Evolutionary conservation across 805 yeast genomes (phyloP).

Genomic region (Metschnikowia anglica): DNA sequence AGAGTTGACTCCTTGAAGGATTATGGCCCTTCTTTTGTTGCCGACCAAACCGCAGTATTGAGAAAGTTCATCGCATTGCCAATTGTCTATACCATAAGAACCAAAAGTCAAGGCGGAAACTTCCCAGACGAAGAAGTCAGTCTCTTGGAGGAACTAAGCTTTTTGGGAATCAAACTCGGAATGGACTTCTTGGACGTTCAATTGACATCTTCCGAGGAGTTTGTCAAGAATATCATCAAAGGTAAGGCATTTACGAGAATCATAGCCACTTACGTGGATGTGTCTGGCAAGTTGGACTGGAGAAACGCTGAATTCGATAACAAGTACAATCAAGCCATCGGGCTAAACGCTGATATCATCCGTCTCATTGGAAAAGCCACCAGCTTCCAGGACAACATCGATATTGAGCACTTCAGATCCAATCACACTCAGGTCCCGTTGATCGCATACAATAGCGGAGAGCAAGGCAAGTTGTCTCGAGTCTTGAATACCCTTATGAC

Average conservation of each 20-base stretch:
- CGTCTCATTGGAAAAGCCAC: conserved; percentile 83
- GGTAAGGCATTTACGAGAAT: conserved; percentile 62
- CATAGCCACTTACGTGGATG: conserved; percentile 83
- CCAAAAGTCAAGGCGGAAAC: conserved; percentile 76
- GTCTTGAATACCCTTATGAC: conserved; percentile 74
- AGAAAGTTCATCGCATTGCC: conserved; percentile 69
- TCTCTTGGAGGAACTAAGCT: conserved; percentile 49
- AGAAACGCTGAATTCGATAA: conserved; percentile 68
- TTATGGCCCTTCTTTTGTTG: conserved; percentile 54
- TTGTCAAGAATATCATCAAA: conserved; percentile 52
- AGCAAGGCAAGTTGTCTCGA: conserved; percentile 72
- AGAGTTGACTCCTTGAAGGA: conserved; percentile 70
- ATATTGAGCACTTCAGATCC: conserved; percentile 66
- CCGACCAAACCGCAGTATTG: conserved; percentile 68
- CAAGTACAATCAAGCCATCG: conserved; percentile 64
- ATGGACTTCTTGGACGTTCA: conserved; percentile 81
- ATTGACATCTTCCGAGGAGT: conserved; percentile 59
- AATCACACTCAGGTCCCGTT: conserved; percentile 59
- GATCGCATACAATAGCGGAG: conserved; percentile 82
- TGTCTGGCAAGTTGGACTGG: conserved; percentile 64
- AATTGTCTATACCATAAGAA: conserved; percentile 76
- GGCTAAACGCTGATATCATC: conserved; percentile 66
- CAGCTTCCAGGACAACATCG: conserved; percentile 62
- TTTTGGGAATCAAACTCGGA: conserved; percentile 71
- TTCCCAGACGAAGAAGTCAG: conserved; percentile 61